These are phyloP conservation scores for Aspergillus piperis DNA, from an alignment of 2,329 filamentous ascomycete genomes.

Conservation along the genomic window DNA sequence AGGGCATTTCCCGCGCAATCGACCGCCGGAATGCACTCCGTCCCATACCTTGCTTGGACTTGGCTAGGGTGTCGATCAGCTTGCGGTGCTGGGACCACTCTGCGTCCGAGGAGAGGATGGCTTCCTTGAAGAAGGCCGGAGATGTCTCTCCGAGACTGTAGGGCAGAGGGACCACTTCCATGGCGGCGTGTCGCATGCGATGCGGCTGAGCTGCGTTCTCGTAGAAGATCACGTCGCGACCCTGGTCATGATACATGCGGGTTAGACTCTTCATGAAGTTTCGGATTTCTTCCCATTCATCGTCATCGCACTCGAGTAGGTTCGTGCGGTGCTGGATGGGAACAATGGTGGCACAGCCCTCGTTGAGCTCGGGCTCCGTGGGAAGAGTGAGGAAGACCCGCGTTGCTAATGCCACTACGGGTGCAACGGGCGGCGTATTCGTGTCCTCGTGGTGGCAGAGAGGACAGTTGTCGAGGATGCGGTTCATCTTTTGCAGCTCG, in stretches of 20 bases:
- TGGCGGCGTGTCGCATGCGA: conserved; percentile 77
- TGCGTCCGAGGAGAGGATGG: conserved; percentile 81
- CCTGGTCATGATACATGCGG: conserved; percentile 90
- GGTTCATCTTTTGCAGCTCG: conserved; percentile 88
- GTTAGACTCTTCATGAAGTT: conserved; percentile 99
- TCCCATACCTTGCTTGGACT: conserved; percentile 65
- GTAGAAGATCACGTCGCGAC: conserved; percentile 92
- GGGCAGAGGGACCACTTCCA: conserved; percentile 84
- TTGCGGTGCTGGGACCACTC: conserved; percentile 97
- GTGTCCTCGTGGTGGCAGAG: conserved; percentile 91
- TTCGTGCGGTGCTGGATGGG: conserved; percentile 85
- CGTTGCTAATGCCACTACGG: conserved; percentile 81
- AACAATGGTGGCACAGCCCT: conserved; percentile 83
- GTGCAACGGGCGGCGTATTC: conserved; percentile 74
- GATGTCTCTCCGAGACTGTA: conserved; percentile 89
- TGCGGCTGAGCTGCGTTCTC: conserved; percentile 87
- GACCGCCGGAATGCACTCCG: conserved; percentile 78
- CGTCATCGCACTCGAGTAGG: conserved; percentile 95
- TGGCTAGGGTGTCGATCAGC: conserved; percentile 77
- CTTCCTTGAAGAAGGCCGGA: conserved; percentile 93
- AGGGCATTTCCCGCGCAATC: conserved; percentile 94
- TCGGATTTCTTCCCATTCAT: conserved; percentile 98
- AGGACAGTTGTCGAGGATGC: conserved; percentile 81
- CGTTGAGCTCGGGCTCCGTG: conserved; percentile 82
- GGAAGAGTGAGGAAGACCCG: conserved; percentile 84